Base-by-base conservation (phyloP, 1,284 basidiomycete species). In the Microbotryomycetes sp. region DNA sequence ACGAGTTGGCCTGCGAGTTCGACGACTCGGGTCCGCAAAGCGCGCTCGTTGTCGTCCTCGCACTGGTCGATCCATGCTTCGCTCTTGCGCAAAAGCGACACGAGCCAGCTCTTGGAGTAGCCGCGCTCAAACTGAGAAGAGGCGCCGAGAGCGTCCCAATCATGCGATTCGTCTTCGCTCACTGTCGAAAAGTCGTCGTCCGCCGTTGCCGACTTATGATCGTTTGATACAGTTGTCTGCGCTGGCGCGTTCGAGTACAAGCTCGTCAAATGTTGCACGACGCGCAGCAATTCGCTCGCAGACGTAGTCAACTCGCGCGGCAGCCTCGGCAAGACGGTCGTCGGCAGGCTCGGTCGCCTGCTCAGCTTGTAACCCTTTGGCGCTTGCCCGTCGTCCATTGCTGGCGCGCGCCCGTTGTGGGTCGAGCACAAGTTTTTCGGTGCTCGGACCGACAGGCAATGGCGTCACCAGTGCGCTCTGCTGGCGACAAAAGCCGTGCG, bases 51-150 rank as follows among this genome's bases (percentile, higher is more conserved):
- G 64, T 52, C 73, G 62, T 72, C 35, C 77, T 77, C 30, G n/a
- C 21, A 11, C 56, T 66, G 64, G 3, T 45, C 35, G 4, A 80
- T 70, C 82, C 83, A 86, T 2, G 69, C 59, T 61, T 83, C 83
- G 0, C 81, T 63, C 2, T 84, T 81, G 48, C 80, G 77, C 26
- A 88, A 75, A 50, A 88, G 78, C 2, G 80, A 74, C 2, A 81
- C 85, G 23, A 90, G 78, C 87, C 87, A 90, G 60, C 81, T 81
- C 15, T 87, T 79, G 0, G 85, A 79, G 66, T 85, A 84, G 0
- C 80, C 73, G 11, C 85, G 80, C 73, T 89, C 88, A 72, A 86
- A 89, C 0, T 77, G 67, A 71, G 88, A 87, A 45, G 61, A 56
- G 7, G 54, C 31, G 21, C 52, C 53, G 7, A 62, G 28, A 24